Evolutionary conservation across 176 grass and related monocot species (phyloP).

Genomic region (Musa schizocarpa): DNA sequence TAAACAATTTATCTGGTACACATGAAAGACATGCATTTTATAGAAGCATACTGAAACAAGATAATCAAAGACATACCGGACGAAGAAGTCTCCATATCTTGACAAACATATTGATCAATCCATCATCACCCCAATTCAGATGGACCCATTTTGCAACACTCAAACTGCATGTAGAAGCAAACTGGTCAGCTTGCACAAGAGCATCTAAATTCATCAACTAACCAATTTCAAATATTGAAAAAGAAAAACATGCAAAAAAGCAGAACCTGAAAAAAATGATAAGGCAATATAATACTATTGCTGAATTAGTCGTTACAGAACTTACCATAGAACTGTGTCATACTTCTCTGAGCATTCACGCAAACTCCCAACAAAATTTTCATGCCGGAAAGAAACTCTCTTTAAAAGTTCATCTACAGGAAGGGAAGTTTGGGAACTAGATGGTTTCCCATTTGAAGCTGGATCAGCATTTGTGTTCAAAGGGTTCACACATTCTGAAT

Average conservation of each 20-base stretch:
- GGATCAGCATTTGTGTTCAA: neutral
- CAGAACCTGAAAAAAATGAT: neutral
- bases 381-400: constrained; percentile 45
- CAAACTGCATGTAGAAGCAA: constrained; percentile 45
- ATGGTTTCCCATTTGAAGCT: constrained; percentile 26
- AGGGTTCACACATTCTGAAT: neutral
- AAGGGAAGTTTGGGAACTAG: neutral
- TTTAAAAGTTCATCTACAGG: constrained; percentile 28
- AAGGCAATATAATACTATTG: neutral
- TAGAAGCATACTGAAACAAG: constrained; percentile 4
- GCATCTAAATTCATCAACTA: neutral
- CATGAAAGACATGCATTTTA: neutral
- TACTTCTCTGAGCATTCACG: constrained; percentile 57
- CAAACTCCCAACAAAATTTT: constrained; percentile 72
- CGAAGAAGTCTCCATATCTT: constrained; percentile 92
- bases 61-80: constrained; percentile 37
- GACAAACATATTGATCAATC: constrained; percentile 68
- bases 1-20: neutral
- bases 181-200: neutral
- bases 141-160: constrained; percentile 99
- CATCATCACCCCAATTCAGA: constrained; percentile 96
- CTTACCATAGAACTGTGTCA: constrained; percentile 86
- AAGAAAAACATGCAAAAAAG: neutral
- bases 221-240: neutral
- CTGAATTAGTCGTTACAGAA: neutral